Percentiles rank a stretch among this genome's conserved stretches.
phyloP scores from a whole-genome alignment of 2,329 filamentous ascomycete genomes.

The Aspergillus sp. region DNA sequence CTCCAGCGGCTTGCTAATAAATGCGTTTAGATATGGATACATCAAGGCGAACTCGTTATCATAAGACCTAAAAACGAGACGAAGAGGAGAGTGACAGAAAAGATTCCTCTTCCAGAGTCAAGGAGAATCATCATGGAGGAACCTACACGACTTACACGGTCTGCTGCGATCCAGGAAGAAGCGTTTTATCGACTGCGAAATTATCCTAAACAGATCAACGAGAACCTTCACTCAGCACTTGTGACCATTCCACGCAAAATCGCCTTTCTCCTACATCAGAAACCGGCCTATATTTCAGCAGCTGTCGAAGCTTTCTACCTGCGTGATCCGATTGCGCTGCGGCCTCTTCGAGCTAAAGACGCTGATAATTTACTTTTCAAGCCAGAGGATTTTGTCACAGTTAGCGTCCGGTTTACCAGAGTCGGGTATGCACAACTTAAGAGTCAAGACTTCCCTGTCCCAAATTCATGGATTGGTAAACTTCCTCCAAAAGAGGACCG shows the following conservation, averaged over 20 bases:
- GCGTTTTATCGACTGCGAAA: conserved; percentile 82
- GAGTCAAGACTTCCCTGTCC: conserved; percentile 67
- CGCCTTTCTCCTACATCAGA: conserved; percentile 67
- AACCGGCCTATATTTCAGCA: conserved; percentile 68
- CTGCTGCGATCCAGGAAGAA: conserved; percentile 69
- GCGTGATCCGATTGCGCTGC: conserved; percentile 69
- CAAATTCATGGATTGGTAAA: conserved; percentile 49
- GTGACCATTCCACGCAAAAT: conserved; percentile 72
- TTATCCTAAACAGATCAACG: conserved; percentile 67
- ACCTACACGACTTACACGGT: conserved; percentile 57
- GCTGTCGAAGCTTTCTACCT: conserved; percentile 90
- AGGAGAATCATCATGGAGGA: conserved; percentile 51
- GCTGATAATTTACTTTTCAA: conserved; percentile 55
- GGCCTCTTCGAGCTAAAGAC: conserved; percentile 54
- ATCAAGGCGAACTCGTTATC: conserved; percentile 65
- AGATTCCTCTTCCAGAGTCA: conserved; percentile 58
- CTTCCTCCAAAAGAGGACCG: conserved; percentile 35
- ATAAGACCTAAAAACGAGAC: conserved; percentile 51
- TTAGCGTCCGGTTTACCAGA: conserved; percentile 75
- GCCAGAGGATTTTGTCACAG: conserved; percentile 68
- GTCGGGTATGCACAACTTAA: conserved; percentile 85
- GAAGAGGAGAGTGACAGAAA: conserved; percentile 29
- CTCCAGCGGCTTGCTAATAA: not conserved
- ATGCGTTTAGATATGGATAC: conserved; percentile 63
- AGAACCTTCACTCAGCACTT: conserved; percentile 67